Conservation (phyloP, 768 basidiomycete genomes). For the Lactarius sanguifluus region DNA sequence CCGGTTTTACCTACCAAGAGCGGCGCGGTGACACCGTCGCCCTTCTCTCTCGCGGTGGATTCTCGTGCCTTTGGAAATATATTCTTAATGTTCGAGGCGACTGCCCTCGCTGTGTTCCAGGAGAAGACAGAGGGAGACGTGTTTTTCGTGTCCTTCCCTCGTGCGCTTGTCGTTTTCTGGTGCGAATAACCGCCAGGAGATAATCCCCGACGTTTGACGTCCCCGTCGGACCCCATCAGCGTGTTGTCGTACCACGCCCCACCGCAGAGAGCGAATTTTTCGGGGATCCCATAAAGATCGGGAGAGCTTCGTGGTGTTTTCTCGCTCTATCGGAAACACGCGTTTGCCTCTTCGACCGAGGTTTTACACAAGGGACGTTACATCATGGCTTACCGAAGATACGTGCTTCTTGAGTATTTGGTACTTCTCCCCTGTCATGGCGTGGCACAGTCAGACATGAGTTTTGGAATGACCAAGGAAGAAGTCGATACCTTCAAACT, state of each 20-base stretch:
- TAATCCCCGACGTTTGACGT: neutral
- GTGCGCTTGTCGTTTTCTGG: neutral
- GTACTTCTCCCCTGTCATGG: neutral
- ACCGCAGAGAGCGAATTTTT: neutral
- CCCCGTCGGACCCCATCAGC: neutral
- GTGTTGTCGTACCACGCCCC: neutral
- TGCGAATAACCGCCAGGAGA: neutral
- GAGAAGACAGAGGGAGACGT: neutral
- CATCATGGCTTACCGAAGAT: neutral
- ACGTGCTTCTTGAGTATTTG: conserved; percentile 7
- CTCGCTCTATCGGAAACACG: neutral
- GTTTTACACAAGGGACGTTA: neutral
- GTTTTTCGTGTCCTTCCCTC: neutral
- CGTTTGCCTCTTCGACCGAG: neutral
- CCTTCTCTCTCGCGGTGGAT: neutral
- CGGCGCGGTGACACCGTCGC: neutral
- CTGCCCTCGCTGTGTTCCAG: neutral
- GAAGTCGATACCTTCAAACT: conserved; percentile 7
- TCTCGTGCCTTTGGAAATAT: neutral
- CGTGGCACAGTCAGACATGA: neutral
- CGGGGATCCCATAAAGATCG: neutral
- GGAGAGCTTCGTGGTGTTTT: conserved; percentile 1
- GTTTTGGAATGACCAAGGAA: neutral
- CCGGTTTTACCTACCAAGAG: neutral
- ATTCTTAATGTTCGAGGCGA: conserved; percentile 1